These are phyloP conservation scores for Clavaria fumosa DNA, from an alignment of 768 basidiomycete species.

Conservation along the genomic window DNA sequence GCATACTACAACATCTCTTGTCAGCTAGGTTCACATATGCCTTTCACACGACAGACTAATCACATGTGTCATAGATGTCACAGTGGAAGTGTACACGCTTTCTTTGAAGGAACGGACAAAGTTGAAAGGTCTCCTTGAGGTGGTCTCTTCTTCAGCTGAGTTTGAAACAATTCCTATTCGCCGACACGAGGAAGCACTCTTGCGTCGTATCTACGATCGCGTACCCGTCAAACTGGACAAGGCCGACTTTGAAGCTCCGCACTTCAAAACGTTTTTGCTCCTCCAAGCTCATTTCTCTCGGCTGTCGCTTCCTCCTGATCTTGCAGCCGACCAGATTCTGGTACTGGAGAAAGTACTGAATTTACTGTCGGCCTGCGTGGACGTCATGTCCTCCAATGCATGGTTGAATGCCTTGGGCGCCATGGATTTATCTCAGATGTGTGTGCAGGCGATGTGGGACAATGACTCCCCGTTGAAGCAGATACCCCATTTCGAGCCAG, in stretches of 20 bases:
- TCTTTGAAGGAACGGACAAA: constrained; percentile 95
- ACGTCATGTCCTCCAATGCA: constrained; percentile 95
- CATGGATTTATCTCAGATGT: constrained; percentile 98
- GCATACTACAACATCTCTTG: constrained; percentile 92
- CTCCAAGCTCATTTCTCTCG: constrained; percentile 96
- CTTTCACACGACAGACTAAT: constrained; percentile 7
- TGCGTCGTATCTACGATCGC: constrained; percentile 87
- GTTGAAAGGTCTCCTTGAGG: constrained; percentile 90
- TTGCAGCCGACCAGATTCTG: constrained; percentile 78
- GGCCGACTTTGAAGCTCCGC: constrained; percentile 79
- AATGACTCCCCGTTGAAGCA: constrained; percentile 90
- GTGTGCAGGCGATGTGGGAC: constrained; percentile 97
- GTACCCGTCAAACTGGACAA: constrained; percentile 86
- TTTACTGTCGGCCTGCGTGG: constrained; percentile 84
- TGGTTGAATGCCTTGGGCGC: constrained; percentile 90
- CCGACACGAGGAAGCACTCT: constrained; percentile 74
- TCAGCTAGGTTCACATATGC: constrained; percentile 22
- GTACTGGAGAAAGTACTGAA: constrained; percentile 87
- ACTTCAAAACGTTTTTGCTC: constrained; percentile 96
- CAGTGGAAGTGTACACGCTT: constrained; percentile 91
- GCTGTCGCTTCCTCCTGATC: constrained; percentile 80
- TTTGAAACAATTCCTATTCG: constrained; percentile 93
- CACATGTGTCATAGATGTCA: constrained; percentile 47
- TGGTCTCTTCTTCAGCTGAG: constrained; percentile 92
- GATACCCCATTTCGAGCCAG: constrained; percentile 89